These are phyloP conservation scores for Zoysia japonica DNA, from an alignment of 176 grass and related monocot species.

Conservation along the genomic window DNA sequence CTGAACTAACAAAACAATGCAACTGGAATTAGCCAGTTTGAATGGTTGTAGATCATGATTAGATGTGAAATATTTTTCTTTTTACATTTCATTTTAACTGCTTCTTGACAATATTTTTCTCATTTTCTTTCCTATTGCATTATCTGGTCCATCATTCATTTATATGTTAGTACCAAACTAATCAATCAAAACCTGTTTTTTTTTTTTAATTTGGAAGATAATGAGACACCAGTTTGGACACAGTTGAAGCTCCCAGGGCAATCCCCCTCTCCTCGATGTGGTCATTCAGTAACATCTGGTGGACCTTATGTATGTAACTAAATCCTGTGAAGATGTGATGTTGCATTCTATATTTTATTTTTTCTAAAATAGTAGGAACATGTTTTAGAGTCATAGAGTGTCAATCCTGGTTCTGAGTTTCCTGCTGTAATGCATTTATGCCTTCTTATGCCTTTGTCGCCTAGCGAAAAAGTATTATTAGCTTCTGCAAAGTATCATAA, in stretches of 20 bases:
- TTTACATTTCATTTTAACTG: neutral
- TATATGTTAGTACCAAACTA: constrained; percentile 23
- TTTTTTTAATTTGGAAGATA: constrained; percentile 57
- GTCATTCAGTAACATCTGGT: constrained; percentile 92
- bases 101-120: constrained; percentile 8
- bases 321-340: constrained; percentile 3
- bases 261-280: constrained; percentile 76
- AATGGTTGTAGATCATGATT: neutral
- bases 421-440: neutral
- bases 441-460: constrained; percentile 10
- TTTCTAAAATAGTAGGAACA: neutral
- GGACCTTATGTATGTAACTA: constrained; percentile 87
- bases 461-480: constrained; percentile 10
- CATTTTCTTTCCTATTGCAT: neutral
- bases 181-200: constrained; percentile 1
- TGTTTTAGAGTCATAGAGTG: neutral
- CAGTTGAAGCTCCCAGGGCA: constrained; percentile 94
- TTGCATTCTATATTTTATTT: neutral
- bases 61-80: neutral
- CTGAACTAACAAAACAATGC: constrained; percentile 1
- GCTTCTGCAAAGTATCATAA: neutral
- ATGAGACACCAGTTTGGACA: constrained; percentile 86
- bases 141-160: neutral
- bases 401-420: neutral
- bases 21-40: constrained; percentile 20